phyloP scores from a whole-genome alignment of 129 eudicot genomes.

The Cynara cardunculus region DNA sequence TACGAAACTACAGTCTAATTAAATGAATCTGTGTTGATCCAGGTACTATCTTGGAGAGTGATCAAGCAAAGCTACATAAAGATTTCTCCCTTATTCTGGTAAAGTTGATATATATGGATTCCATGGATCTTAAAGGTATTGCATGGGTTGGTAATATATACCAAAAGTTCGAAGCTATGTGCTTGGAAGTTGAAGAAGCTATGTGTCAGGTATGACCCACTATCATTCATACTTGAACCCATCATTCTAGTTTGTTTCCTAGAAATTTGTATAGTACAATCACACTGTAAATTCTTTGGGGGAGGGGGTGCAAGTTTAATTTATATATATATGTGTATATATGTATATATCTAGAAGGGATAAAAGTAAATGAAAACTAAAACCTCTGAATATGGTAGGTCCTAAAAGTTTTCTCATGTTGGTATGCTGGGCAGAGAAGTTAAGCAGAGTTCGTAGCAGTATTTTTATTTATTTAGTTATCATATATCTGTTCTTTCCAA shows the following conservation, averaged over 20 bases:
- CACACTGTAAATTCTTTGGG: background rate
- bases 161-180: constrained; percentile 85
- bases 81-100: background rate
- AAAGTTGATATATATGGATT: constrained; percentile 29
- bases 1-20: background rate
- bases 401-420: background rate
- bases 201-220: constrained; percentile 57
- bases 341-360: too few relatives aligned
- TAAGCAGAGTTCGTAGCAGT: background rate
- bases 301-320: background rate
- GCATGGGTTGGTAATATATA: constrained; percentile 80
- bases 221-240: background rate
- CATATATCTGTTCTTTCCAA: background rate
- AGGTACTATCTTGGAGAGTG: constrained; percentile 14
- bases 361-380: too few relatives aligned
- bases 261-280: background rate
- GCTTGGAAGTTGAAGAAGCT: constrained; percentile 88
- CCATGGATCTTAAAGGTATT: constrained; percentile 65
- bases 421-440: background rate
- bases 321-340: too few relatives aligned
- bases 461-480: background rate
- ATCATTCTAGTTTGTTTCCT: background rate
- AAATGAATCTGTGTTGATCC: background rate
- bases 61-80: background rate
- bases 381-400: background rate